Evolutionary conservation across 805 yeast genomes (phyloP).

Genomic region (Lachancea nothofagi): DNA sequence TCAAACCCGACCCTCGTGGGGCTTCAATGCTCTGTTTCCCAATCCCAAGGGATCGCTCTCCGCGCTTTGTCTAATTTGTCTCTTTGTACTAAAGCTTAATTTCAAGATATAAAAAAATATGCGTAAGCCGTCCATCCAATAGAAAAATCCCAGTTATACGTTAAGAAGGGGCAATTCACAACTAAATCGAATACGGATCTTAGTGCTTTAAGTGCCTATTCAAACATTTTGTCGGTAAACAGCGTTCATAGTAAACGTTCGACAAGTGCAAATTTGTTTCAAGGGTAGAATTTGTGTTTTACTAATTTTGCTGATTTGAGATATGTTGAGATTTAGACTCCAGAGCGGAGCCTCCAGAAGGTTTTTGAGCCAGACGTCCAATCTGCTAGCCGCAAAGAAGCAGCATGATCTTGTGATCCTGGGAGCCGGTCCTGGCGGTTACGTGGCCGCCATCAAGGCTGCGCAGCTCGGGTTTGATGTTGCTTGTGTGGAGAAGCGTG

Average conservation of each 20-base stretch:
- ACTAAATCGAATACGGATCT: constrained; percentile 1
- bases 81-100: background rate
- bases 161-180: constrained; percentile 4
- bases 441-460: constrained; percentile 97
- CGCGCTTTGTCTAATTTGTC: no score
- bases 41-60: no score
- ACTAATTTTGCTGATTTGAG: background rate
- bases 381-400: constrained; percentile 26
- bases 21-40: no score
- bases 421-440: constrained; percentile 99
- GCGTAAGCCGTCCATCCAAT: background rate
- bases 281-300: no score
- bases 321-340: constrained; percentile 8
- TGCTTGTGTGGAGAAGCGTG: constrained; percentile 97
- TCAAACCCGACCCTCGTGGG: no score
- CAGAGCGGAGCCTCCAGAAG: constrained; percentile 5
- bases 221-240: no score
- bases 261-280: no score
- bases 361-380: constrained; percentile 9
- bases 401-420: constrained; percentile 89
- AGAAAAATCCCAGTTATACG: background rate
- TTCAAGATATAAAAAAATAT: background rate
- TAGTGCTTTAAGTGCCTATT: background rate
- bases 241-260: background rate
- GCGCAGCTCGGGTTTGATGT: constrained; percentile 94